Evolutionary conservation across 176 grass and related monocot species (phyloP).

Genomic region (Tuctoria greenei): DNA sequence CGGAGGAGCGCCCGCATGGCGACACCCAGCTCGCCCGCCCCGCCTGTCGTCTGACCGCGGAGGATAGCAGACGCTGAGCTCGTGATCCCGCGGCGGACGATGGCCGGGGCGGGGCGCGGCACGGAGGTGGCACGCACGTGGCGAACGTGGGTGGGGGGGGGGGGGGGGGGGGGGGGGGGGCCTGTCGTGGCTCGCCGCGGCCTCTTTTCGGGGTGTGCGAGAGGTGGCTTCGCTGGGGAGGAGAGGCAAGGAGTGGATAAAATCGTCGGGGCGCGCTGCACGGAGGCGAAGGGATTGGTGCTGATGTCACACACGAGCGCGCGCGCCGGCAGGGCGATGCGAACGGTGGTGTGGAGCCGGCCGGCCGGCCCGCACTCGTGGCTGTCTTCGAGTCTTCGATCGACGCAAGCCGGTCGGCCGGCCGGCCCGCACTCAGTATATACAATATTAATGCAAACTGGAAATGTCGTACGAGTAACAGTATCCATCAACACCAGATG

Average conservation of each 20-base stretch:
- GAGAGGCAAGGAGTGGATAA: conserved; percentile 23
- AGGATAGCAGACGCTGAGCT: too few relatives aligned
- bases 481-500: not conserved
- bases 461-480: not conserved
- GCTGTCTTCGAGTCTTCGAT: not conserved
- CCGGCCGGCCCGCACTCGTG: too few relatives aligned
- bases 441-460: not conserved
- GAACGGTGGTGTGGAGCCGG: too few relatives aligned
- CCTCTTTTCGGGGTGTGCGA: not conserved
- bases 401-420: too few relatives aligned
- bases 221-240: not conserved
- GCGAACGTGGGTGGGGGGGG: too few relatives aligned
- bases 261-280: not conserved
- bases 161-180: too few relatives aligned
- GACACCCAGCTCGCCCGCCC: not conserved
- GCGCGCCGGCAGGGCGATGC: conserved; percentile 11
- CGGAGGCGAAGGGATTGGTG: too few relatives aligned
- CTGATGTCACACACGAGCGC: not conserved
- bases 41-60: too few relatives aligned
- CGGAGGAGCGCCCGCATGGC: conserved; percentile 28
- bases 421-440: too few relatives aligned
- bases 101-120: conserved; percentile 16
- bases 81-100: conserved; percentile 12
- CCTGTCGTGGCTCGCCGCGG: not conserved
- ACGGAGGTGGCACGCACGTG: conserved; percentile 40